Conservation (phyloP, 1,139 yeast species). For the Kluyveromyces marxianus region DNA sequence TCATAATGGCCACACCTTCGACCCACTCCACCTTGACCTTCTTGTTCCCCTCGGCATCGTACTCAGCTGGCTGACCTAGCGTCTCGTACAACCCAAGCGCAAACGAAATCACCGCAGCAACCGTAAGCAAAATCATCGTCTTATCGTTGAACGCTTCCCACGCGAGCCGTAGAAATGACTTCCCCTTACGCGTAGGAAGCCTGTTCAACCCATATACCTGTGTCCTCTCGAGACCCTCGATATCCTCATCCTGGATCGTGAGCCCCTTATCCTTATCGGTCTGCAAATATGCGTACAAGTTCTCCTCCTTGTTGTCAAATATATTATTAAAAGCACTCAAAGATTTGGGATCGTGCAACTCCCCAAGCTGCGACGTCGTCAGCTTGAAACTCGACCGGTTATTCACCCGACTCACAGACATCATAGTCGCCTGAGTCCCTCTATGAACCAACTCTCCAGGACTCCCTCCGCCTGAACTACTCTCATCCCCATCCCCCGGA, state of each 20-base stretch:
- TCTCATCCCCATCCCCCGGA: background rate
- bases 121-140: slow-evolving; percentile 71
- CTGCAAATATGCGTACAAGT: slow-evolving; percentile 29
- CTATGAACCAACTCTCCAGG: background rate
- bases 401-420: slow-evolving; percentile 1
- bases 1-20: slow-evolving; percentile 95
- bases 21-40: slow-evolving; percentile 92
- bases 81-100: slow-evolving; percentile 91
- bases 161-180: slow-evolving; percentile 60
- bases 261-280: slow-evolving; percentile 44
- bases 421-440: slow-evolving; percentile 1
- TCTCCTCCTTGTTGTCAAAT: slow-evolving; percentile 20
- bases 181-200: slow-evolving; percentile 62
- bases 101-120: slow-evolving; percentile 83
- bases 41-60: slow-evolving; percentile 68
- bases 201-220: slow-evolving; percentile 56
- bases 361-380: slow-evolving; percentile 23
- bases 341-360: slow-evolving; percentile 33
- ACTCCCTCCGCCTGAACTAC: background rate
- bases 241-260: slow-evolving; percentile 28
- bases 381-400: slow-evolving; percentile 13
- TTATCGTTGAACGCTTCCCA: slow-evolving; percentile 87
- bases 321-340: slow-evolving; percentile 21
- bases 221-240: slow-evolving; percentile 31
- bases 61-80: slow-evolving; percentile 71